These are phyloP conservation scores for Rhizopogon sp. DNA, from an alignment of 768 basidiomycete species.

Conservation along the genomic window DNA sequence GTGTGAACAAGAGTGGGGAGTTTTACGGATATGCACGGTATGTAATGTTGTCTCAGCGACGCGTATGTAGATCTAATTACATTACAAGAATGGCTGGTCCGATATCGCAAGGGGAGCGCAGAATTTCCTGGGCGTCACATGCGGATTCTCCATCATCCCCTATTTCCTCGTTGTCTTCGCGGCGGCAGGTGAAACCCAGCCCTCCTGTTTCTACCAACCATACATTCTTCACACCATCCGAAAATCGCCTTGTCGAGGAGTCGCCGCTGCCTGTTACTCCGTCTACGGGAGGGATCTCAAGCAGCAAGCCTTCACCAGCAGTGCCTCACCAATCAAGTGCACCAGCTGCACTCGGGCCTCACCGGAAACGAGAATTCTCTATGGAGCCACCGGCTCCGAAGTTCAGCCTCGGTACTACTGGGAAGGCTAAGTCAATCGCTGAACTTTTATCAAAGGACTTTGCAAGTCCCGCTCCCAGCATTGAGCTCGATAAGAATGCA, in stretches of 20 bases:
- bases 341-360: slow-evolving; percentile 45
- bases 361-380: slow-evolving; percentile 26
- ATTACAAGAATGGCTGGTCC: slow-evolving; percentile 63
- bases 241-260: slow-evolving; percentile 33
- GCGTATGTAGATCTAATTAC: slow-evolving; percentile 2
- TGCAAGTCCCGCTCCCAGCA: slow-evolving; percentile 10
- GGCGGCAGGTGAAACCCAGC: slow-evolving; percentile 5
- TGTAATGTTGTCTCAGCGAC: slow-evolving; percentile 10
- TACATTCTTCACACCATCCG: slow-evolving; percentile 32
- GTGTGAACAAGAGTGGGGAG: slow-evolving; percentile 91
- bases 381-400: slow-evolving; percentile 18
- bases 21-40: slow-evolving; percentile 92
- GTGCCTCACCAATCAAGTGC: slow-evolving; percentile 35
- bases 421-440: slow-evolving; percentile 1
- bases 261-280: slow-evolving; percentile 35
- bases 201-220: background rate
- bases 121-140: slow-evolving; percentile 55
- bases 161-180: slow-evolving; percentile 21
- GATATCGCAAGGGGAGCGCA: slow-evolving; percentile 45
- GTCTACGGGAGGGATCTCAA: background rate
- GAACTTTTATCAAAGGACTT: background rate
- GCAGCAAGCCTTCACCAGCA: background rate
- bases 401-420: slow-evolving; percentile 27
- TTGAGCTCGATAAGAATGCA: slow-evolving; percentile 37
- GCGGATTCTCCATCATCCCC: slow-evolving; percentile 28